Evolutionary conservation across 345 rosid species (phyloP).

Genomic region (Clarkia xantiana): DNA sequence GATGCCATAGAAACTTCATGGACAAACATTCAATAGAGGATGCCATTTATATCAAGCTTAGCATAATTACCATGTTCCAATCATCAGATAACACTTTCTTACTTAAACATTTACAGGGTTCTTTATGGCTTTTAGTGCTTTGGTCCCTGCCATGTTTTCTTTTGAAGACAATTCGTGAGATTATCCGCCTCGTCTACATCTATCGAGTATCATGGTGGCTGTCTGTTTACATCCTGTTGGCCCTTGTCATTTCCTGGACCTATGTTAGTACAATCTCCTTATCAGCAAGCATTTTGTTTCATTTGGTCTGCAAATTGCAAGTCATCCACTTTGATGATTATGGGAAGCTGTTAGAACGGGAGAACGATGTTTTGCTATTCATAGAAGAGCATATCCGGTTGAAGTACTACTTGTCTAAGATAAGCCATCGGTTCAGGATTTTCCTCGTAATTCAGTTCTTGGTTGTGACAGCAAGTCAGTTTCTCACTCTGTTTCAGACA

Average conservation of each 20-base stretch:
- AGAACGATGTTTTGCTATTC: constrained; percentile 43
- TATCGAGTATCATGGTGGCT: constrained; percentile 53
- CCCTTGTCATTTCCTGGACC: constrained; percentile 62
- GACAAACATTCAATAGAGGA: too few relatives aligned
- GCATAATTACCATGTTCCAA: too few relatives aligned
- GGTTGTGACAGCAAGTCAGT: constrained; percentile 65
- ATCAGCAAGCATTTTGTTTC: constrained; percentile 67
- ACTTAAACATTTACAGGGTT: constrained; percentile 26
- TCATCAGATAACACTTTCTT: neutral
- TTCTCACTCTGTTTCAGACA: constrained; percentile 60
- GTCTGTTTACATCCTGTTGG: constrained; percentile 35
- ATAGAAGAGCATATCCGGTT: constrained; percentile 69
- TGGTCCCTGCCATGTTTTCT: constrained; percentile 71
- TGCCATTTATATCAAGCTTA: too few relatives aligned
- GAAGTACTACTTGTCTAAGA: constrained; percentile 67
- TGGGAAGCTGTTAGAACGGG: constrained; percentile 55
- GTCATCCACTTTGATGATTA: constrained; percentile 79
- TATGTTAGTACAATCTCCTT: constrained; percentile 52
- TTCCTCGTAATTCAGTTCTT: constrained; percentile 64
- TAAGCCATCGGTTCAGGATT: constrained; percentile 91
- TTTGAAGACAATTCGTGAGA: constrained; percentile 53
- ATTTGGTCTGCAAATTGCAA: constrained; percentile 84
- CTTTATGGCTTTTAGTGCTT: constrained; percentile 38
- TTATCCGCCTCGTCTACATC: constrained; percentile 33
- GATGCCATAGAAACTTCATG: too few relatives aligned